Evolutionary conservation across 306 rosid species (phyloP), one percentile per base, ranked within the genome.

Genomic region (Vicia villosa): DNA sequence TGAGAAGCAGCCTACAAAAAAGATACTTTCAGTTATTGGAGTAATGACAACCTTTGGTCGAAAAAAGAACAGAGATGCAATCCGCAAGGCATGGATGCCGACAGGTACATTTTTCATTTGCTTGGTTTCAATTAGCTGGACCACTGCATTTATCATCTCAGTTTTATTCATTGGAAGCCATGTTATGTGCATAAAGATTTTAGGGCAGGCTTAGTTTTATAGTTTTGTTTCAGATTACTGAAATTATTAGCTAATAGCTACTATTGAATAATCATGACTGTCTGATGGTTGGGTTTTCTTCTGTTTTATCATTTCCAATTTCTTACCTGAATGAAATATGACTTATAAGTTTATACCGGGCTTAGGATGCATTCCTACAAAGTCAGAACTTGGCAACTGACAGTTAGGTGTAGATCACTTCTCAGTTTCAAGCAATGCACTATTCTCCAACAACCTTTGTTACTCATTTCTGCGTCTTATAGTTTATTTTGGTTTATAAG

Each of bases 71-170:
- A 84, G 95, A 72, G 88, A 86, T 61, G 89, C 95, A 46, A 84
- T 88, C 59, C 88, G 95, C 16, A 86, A 80, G 84, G 89, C 89
- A 17, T 88, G 95, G 95, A 80, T 86, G 91, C 91, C 88, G 40
- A 77, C 83, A 37, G 95, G 95, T 88, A 71, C 40, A 28, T 14
- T 66, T 69, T 74, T 37, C 54, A 42, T 61, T 66, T 66, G 49
- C 40, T 74, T 70, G 50, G 13, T 16, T 74, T 61, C 62, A 60
- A 58, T 66, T 36, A 13, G 26, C 22, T 16, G 17, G 50, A 61
- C 10, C 12, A 32, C 60, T 76, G 45, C 34, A n/a, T 59, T 15
- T 69, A 42, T 45, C 10, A 20, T 63, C 58, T 32, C 47, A 54
- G 41, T 64, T 45, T 66, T 47, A 47, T 68, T 55, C 65, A 38